Base-by-base conservation (phyloP, 2,329 filamentous ascomycete genomes). In the Aspergillus luchuensis region DNA sequence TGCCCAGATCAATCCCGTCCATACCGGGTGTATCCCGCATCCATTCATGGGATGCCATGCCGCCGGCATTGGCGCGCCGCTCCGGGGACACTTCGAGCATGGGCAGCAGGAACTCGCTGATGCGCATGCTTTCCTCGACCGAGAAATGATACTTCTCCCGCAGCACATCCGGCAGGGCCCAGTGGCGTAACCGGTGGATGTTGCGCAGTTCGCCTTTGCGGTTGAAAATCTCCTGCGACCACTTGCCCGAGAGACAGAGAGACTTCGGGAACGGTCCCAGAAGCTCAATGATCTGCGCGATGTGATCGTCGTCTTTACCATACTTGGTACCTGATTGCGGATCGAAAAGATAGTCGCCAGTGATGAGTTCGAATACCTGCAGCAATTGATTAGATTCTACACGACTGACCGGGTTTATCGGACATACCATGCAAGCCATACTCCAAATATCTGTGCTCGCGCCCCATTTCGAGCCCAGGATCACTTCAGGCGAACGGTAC, bases 381-480 rank as follows among this genome's bases (percentile, higher is more conserved):
- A 19, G 2, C 15, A 5, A 4, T 28, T 6, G 28, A 23, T 52
- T 53, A 47, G 39, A 45, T 15, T 23, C 13, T n/a, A n/a, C 4
- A 15, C 49, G 8, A 10, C 17, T 4, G 15, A 5, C 11, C 11
- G 13, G 21, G 21, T 51, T 2, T 36, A 57, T 52, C n/a, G 25
- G 30, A 53, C 87, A 71, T 84, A 98, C 95, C 95, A 99, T 99
- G 68, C 91, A 91, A 61, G 95, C 93, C 95, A 99, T 99, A 79
- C 94, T 98, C 95, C 95, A 99, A 7, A 98, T 91, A 78, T 99
- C 95, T 1, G 95, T 98, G 74, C 94, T 98, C n/a, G 95, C 95
- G 67, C 95, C 95, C 95, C 95, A 99, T 81, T 98, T 98, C 3
- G 92, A 88, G 41, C 95, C 95, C 19, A 99, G 82, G 62, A 99